Evolutionary conservation across 441 rosid species (phyloP).

Genomic region (Gossypium davidsonii): DNA sequence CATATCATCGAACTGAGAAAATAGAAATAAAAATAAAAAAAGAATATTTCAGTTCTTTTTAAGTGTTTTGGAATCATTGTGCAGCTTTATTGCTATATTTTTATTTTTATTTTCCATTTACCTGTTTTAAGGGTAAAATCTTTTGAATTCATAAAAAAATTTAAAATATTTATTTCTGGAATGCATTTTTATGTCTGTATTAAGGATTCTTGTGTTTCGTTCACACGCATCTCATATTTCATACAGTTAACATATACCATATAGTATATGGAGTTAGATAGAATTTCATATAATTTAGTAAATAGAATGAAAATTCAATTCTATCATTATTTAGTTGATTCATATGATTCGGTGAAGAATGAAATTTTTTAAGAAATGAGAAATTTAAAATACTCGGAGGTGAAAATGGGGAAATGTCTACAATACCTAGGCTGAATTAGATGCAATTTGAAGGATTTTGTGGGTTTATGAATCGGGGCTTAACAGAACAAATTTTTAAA

Average conservation of each 20-base stretch:
- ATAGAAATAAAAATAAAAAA: background rate
- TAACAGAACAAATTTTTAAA: no score
- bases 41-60: background rate
- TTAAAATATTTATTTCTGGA: no score
- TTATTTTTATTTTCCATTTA: background rate
- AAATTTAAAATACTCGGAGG: background rate
- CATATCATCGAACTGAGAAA: conserved; percentile 4
- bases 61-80: background rate
- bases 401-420: background rate
- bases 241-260: background rate
- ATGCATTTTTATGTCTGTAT: no score
- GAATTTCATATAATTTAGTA: no score
- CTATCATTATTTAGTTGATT: background rate
- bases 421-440: background rate
- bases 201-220: background rate
- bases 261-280: no score
- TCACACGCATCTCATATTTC: background rate
- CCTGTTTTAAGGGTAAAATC: background rate
- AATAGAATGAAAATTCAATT: background rate
- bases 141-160: no score
- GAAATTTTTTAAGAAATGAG: background rate
- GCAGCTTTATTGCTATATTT: background rate
- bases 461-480: background rate
- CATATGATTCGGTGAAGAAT: background rate
- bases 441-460: background rate